Evolutionary conservation across 2,329 filamentous ascomycete genomes (phyloP), one percentile per base, ranked within the genome.

Genomic region (Blastomyces gilchristii): DNA sequence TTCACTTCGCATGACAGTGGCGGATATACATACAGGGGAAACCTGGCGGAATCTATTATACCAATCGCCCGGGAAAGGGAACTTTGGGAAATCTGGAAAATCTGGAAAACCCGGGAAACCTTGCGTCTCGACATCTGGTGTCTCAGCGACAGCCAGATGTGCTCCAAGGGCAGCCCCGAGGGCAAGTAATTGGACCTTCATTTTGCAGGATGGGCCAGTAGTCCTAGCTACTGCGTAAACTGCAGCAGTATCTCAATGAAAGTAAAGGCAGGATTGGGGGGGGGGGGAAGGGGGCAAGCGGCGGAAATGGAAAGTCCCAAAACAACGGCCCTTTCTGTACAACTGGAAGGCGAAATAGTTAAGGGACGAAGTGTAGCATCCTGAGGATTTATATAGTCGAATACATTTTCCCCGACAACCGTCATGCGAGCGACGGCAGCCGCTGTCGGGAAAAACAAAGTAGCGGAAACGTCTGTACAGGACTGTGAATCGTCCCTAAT

Each of bases 161-260:
- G 63, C 62, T 28, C 47, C 63, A 22, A 64, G 61, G 60, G 60
- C 60, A 66, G 64, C 64, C 53, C 60, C 64, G 54, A 66, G 57
- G 41, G 63, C 58, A 57, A 66, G 28, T 25, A 64, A 63, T 54
- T 61, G 52, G 28, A 47, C 58, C 61, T 64, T 66, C 64, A 66
- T 66, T 31, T 25, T 63, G 58, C 16, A 53, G 47, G 58, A 18
- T 6, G 8, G 14, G 41, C 28, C 47, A 39, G 45, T n/a, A 25
- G 41, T 31, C 14, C 8, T 31, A 58, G 31, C 28, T 25, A 14
- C 57, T 25, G 18, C 7, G 41, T 59, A 34, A 28, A 16, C 49
- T 14, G 31, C 16, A n/a, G 28, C 8, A 41, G 22, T 16, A 41
- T 43, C 37, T 31, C n/a, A 43, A 43, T 43, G 41, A 41, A 41